Evolutionary conservation across 2,329 filamentous ascomycete genomes (phyloP).

Genomic region (Catunica adiposa): DNA sequence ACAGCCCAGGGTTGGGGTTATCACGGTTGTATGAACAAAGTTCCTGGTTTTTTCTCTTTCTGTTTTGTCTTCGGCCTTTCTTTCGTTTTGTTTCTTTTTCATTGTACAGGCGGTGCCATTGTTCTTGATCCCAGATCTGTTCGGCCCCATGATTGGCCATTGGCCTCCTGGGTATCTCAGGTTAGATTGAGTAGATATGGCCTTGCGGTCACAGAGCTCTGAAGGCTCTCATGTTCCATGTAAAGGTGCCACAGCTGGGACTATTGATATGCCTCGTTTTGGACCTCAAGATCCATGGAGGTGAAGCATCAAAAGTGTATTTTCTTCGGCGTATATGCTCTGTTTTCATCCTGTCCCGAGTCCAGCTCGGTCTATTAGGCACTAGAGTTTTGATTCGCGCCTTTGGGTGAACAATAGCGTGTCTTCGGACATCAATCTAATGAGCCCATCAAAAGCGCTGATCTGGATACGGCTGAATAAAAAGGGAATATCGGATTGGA

Average conservation of each 20-base stretch:
- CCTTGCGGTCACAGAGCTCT: neutral
- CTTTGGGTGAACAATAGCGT: too few relatives aligned
- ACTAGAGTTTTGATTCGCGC: neutral
- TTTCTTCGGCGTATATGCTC: constrained; percentile 1
- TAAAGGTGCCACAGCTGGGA: neutral
- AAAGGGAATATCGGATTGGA: constrained; percentile 1
- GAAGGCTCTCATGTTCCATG: neutral
- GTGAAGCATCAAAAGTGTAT: constrained; percentile 8
- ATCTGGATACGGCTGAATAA: neutral
- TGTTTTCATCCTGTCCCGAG: neutral
- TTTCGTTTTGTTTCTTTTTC: constrained; percentile 18
- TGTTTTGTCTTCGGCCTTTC: constrained; percentile 19
- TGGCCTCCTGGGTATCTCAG: neutral
- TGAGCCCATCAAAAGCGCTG: neutral
- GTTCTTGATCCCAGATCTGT: neutral
- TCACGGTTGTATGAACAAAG: constrained; percentile 14
- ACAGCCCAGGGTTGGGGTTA: constrained; percentile 6
- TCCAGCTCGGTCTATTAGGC: neutral
- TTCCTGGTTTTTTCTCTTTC: constrained; percentile 19
- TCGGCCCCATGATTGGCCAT: neutral
- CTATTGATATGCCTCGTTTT: neutral
- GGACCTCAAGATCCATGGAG: neutral
- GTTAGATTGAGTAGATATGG: neutral
- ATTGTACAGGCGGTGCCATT: constrained; percentile 3
- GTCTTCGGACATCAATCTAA: neutral